Conservation (phyloP, 352 stramenopile species). For the Phytophthora cryptogea region DNA sequence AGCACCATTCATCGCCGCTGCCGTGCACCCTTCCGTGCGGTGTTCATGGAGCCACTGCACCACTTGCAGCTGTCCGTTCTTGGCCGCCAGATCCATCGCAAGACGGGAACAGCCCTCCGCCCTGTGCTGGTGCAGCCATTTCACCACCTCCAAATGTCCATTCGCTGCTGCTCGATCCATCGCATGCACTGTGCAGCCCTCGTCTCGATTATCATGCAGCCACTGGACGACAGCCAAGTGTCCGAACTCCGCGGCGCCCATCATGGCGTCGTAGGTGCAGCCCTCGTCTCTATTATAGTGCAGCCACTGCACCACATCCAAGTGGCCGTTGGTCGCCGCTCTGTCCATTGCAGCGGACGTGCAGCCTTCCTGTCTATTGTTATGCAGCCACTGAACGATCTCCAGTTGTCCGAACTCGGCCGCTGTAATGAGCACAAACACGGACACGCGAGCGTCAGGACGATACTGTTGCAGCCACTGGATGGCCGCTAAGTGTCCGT, state of each 20-base stretch:
- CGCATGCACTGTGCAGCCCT: constrained; percentile 43
- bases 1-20: constrained; percentile 31
- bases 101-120: background rate
- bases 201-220: constrained; percentile 32
- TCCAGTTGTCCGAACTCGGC: constrained; percentile 40
- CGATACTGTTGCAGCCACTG: constrained; percentile 39
- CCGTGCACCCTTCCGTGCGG: constrained; percentile 34
- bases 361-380: constrained; percentile 27
- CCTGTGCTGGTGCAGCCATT: constrained; percentile 49
- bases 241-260: constrained; percentile 40
- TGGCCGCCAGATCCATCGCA: background rate
- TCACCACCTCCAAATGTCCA: constrained; percentile 51
- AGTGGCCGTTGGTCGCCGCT: constrained; percentile 43
- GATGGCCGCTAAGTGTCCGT: constrained; percentile 41
- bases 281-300: constrained; percentile 42
- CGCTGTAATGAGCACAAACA: constrained; percentile 47
- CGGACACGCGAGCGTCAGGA: constrained; percentile 33
- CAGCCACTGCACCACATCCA: constrained; percentile 46
- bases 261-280: constrained; percentile 41
- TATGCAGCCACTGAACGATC: constrained; percentile 41
- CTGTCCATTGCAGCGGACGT: constrained; percentile 46
- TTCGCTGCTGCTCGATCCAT: constrained; percentile 53
- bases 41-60: constrained; percentile 41
- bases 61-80: background rate
- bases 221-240: constrained; percentile 47